Evolutionary conservation across 2,329 filamentous ascomycete species (phyloP), one percentile per base, ranked within the genome.

Genomic region (Helminthosporium solani): DNA sequence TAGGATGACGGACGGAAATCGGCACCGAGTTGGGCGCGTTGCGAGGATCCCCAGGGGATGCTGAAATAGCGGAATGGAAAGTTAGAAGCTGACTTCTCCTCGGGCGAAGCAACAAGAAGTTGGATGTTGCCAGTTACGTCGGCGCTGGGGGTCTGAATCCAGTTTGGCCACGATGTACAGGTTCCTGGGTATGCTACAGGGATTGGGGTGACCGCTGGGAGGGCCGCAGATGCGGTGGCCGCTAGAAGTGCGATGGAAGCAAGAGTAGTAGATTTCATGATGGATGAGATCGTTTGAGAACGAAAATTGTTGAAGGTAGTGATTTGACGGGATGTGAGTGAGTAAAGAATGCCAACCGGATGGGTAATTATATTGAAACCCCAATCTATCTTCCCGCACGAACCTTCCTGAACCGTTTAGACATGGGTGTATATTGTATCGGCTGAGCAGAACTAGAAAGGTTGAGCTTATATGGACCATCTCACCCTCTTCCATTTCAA

Each of bases 201-300:
- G 33, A 43, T 20, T 4, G 40, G 40, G 15, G 40, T 43, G 5
- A 36, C 40, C 15, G 31, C 16, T 3, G 40, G 40, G 40, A 37
- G 15, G 16, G 40, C 40, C 12, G 40, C 20, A 16, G 18, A 6
- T 12, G 15, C 5, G 34, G 15, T 8, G 34, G 34, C 34, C 3
- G 19, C 7, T 3, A 36, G 34, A 14, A 25, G 23, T 5, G 23
- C 9, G 23, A 25, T 5, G 23, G 23, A 9, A 9, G 23, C 9
- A 6, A 25, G 23, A 9, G 23, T 5, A 9, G 23, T 6, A 9
- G 23, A 9, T 9, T 25, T 25, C 23, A 25, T 25, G 5, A 6
- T 25, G 5, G 23, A 9, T n/a, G n/a, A n/a, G n/a, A n/a, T n/a
- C n/a, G n/a, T n/a, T n/a, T n/a, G n/a, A n/a, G n/a, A n/a, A n/a